Percentiles rank a stretch among this genome's conserved stretches.
These are phyloP conservation scores for Coemansia erecta DNA, from an alignment of 192 early-diverging fungal species.

Conservation along the genomic window DNA sequence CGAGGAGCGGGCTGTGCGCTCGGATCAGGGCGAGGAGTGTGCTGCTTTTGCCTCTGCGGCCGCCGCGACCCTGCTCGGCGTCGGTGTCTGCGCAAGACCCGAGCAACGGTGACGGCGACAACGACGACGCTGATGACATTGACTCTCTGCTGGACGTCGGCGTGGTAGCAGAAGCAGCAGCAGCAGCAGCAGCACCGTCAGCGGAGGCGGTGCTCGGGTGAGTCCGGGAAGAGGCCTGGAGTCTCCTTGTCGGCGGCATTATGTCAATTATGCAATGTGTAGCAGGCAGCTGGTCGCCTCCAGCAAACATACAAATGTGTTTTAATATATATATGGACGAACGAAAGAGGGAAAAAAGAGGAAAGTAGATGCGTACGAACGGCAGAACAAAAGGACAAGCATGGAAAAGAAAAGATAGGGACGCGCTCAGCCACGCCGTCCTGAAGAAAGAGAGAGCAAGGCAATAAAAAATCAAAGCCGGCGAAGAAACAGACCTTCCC, in stretches of 20 bases:
- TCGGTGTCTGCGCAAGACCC: no score
- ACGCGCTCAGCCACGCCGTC: not conserved
- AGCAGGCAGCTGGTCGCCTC: constrained; percentile 6
- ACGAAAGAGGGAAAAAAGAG: not conserved
- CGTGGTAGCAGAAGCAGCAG: no score
- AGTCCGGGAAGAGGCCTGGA: no score
- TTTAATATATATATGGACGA: not conserved
- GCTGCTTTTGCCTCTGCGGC: not conserved
- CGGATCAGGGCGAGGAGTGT: constrained; percentile 2
- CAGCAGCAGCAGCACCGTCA: no score
- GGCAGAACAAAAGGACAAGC: not conserved
- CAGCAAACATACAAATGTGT: not conserved
- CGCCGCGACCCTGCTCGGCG: no score
- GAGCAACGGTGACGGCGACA: no score
- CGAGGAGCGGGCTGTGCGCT: constrained; percentile 6
- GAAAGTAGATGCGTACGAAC: not conserved
- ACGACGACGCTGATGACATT: no score
- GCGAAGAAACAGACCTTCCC: no score
- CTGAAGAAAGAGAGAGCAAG: not conserved
- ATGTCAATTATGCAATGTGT: constrained; percentile 40
- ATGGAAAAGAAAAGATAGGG: not conserved
- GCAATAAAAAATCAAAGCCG: not conserved
- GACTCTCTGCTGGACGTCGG: no score
- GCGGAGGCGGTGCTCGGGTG: no score
- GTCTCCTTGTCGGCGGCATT: constrained; percentile 15